These are phyloP conservation scores for Garcia nutans DNA, from an alignment of 345 rosid species.

Conservation along the genomic window DNA sequence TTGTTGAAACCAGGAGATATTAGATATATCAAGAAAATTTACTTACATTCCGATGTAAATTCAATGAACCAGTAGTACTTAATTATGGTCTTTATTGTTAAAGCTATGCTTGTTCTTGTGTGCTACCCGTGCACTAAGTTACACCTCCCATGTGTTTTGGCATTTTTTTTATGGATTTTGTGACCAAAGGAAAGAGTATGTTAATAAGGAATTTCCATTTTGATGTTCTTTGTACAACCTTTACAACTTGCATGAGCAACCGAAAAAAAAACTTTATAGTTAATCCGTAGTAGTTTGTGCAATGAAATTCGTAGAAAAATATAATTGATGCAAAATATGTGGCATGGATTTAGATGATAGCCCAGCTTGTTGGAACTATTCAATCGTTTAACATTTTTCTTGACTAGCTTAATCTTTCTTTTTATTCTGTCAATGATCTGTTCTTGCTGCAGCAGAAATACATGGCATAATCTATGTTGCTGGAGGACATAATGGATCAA, in stretches of 20 bases:
- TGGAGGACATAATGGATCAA: constrained; percentile 60
- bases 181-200: not conserved
- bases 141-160: not conserved
- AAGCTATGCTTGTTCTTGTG: not conserved
- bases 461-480: constrained; percentile 64
- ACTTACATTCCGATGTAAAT: not conserved
- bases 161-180: not conserved
- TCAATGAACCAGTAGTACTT: not conserved
- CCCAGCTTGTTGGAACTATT: not conserved
- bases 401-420: not conserved
- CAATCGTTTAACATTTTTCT: not conserved
- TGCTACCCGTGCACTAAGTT: not conserved
- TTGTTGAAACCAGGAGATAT: not conserved
- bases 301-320: not conserved
- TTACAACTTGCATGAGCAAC: not conserved
- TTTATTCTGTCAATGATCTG: constrained; percentile 57
- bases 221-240: not conserved
- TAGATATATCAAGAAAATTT: not conserved
- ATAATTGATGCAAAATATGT: not conserved
- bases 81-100: not conserved
- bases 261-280: not conserved
- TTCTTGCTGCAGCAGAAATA: constrained; percentile 65
- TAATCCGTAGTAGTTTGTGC: not conserved
- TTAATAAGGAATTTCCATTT: not conserved
- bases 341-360: not conserved